These are phyloP conservation scores for Brettanomyces naardenensis DNA, from an alignment of 805 yeast genomes.

Conservation along the genomic window DNA sequence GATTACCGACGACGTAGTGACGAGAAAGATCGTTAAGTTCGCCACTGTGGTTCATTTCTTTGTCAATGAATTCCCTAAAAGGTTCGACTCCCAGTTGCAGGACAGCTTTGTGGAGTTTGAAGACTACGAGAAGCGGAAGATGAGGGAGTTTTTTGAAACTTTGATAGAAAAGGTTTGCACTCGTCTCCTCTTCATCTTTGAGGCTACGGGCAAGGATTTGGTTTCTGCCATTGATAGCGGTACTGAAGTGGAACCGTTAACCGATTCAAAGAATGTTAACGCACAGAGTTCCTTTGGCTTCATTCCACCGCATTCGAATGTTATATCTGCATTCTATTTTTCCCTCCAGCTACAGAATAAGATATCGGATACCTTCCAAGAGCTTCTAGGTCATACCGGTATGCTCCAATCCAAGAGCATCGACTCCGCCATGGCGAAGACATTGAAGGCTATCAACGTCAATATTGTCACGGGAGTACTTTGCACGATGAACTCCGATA, in stretches of 20 bases:
- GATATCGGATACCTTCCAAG: slow-evolving; percentile 26
- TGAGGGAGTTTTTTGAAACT: slow-evolving; percentile 25
- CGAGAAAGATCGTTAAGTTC: slow-evolving; percentile 36
- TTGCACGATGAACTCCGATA: slow-evolving; percentile 19
- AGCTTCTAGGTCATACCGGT: slow-evolving; percentile 35
- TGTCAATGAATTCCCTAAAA: slow-evolving; percentile 36
- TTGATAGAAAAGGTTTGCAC: slow-evolving; percentile 22
- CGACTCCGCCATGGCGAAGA: slow-evolving; percentile 5
- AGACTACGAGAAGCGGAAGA: slow-evolving; percentile 32
- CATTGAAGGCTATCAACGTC: slow-evolving; percentile 15
- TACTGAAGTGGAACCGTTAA: neutral
- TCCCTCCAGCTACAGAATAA: slow-evolving; percentile 38
- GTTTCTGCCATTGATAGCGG: slow-evolving; percentile 18
- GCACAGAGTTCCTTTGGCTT: slow-evolving; percentile 36
- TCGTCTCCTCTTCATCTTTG: slow-evolving; percentile 21
- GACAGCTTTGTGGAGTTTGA: slow-evolving; percentile 34
- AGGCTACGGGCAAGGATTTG: slow-evolving; percentile 30
- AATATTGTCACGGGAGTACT: slow-evolving; percentile 21
- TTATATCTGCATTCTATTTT: slow-evolving; percentile 49
- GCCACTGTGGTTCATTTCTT: slow-evolving; percentile 52
- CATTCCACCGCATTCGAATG: slow-evolving; percentile 58
- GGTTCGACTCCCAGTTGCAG: slow-evolving; percentile 6
- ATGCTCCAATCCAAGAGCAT: slow-evolving; percentile 28
- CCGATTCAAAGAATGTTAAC: slow-evolving; percentile 1
- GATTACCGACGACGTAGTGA: slow-evolving; percentile 25